Evolutionary conservation across 352 stramenopile genomes (phyloP).

Genomic region (Globisporangium iwayamae): DNA sequence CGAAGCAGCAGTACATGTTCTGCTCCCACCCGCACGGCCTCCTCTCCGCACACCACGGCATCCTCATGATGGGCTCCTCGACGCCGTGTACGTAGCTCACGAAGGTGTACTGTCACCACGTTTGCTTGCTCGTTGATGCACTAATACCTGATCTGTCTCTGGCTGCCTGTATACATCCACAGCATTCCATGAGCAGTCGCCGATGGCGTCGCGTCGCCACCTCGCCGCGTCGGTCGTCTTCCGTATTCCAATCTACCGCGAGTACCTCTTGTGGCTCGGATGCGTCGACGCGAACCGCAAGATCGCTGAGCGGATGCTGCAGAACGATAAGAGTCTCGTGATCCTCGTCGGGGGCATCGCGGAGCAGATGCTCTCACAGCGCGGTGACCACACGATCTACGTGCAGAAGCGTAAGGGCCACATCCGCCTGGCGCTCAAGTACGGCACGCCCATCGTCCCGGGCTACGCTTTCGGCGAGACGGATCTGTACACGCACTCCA

Average conservation of each 20-base stretch:
- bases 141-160: background rate
- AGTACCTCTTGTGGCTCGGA: constrained; percentile 74
- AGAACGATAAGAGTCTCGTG: constrained; percentile 67
- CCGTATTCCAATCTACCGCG: constrained; percentile 67
- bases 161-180: background rate
- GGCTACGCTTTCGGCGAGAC: constrained; percentile 83
- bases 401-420: constrained; percentile 82
- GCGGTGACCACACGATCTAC: constrained; percentile 71
- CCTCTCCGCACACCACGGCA: constrained; percentile 65
- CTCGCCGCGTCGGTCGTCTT: constrained; percentile 77
- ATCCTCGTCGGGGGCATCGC: constrained; percentile 79
- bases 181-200: constrained; percentile 74
- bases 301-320: constrained; percentile 61
- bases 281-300: constrained; percentile 68
- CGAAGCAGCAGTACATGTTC: constrained; percentile 71
- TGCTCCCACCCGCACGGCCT: constrained; percentile 76
- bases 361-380: constrained; percentile 80
- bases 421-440: constrained; percentile 70
- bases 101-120: background rate
- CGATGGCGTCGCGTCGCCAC: constrained; percentile 56
- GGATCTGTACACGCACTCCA: constrained; percentile 78
- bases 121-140: background rate
- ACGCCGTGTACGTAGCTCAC: constrained; percentile 37
- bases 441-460: constrained; percentile 70
- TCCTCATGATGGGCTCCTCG: constrained; percentile 54